Base-by-base conservation (phyloP, 306 rosid species). In the Sphenostylis stenocarpa region DNA sequence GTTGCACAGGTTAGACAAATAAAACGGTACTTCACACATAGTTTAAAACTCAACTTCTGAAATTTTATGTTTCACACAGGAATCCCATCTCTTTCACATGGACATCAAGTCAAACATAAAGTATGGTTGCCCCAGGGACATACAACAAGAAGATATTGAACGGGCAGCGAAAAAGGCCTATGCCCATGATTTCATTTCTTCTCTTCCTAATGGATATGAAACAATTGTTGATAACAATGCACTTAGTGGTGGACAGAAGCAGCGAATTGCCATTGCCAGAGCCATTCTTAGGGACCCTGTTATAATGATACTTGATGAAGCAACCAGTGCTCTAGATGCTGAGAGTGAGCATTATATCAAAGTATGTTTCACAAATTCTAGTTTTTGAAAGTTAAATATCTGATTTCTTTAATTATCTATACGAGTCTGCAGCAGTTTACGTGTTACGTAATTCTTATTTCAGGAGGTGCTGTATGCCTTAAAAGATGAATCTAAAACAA, bases 171-270 rank as follows among this genome's bases (percentile, higher is more conserved):
- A 86, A 82, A 91, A 82, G 82, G 98, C 98, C 19, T 86, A 78
- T 70, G 96, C 96, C 52, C 97, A 93, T 75, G 92, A 91, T 69
- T 93, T 93, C 44, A 90, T 93, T 73, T 86, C 80, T 29, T 83
- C 84, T 9, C 86, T 91, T 57, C 98, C 98, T 53, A 83, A 90
- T 80, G 91, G 98, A 61, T 91, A 93, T 81, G 85, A 86, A 74
- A 93, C 97, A 19, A 78, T 91, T 19, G 94, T 93, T 72, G 98
- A 93, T 85, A 97, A 87, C 55, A 88, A 93, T 83, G 81, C 77
- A 47, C 92, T 93, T 24, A 93, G 98, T 68, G 96, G 97, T 16
- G 97, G 97, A 43, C 98, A 93, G 83, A 93, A 91, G 86, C 98
- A 93, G 75, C 89, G 97, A 81, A 91, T 93, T 61, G 98, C 92